phyloP scores from a whole-genome alignment of 805 yeast species.

The Maudiozyma saulgeensis region DNA sequence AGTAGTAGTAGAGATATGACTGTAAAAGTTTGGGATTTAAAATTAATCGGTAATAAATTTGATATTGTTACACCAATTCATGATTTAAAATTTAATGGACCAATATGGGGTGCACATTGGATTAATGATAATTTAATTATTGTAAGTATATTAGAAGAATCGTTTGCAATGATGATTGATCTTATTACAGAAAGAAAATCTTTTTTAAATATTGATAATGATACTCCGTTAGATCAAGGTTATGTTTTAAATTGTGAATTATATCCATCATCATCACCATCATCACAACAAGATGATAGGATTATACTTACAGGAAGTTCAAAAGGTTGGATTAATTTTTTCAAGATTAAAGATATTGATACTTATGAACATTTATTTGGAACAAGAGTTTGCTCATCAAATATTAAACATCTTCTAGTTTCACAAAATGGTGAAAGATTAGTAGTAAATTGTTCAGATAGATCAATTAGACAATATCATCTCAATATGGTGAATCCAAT shows the following conservation, averaged over 20 bases:
- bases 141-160: slow-evolving; percentile 58
- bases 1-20: slow-evolving; percentile 77
- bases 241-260: slow-evolving; percentile 23
- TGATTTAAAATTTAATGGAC: slow-evolving; percentile 42
- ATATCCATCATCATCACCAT: slow-evolving; percentile 31
- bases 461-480: slow-evolving; percentile 53
- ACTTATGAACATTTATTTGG: slow-evolving; percentile 32
- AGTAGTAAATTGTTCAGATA: slow-evolving; percentile 69
- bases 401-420: slow-evolving; percentile 57
- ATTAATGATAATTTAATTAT: slow-evolving; percentile 21
- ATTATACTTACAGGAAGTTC: slow-evolving; percentile 65
- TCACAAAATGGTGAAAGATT: slow-evolving; percentile 52
- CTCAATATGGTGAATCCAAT: not conserved
- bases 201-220: slow-evolving; percentile 22
- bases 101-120: slow-evolving; percentile 51
- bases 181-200: slow-evolving; percentile 3
- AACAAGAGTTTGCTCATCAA: slow-evolving; percentile 54
- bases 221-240: slow-evolving; percentile 15
- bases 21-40: slow-evolving; percentile 71
- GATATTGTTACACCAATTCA: not conserved
- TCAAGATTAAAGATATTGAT: slow-evolving; percentile 7
- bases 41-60: not conserved
- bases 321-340: slow-evolving; percentile 65
- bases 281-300: slow-evolving; percentile 8
- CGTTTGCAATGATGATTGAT: slow-evolving; percentile 32